A percentile compares a stretch with the other conserved stretches of the same genome.
These are phyloP conservation scores for Cladosporium halotolerans DNA, from an alignment of 2,329 filamentous ascomycete species.

Conservation along the genomic window DNA sequence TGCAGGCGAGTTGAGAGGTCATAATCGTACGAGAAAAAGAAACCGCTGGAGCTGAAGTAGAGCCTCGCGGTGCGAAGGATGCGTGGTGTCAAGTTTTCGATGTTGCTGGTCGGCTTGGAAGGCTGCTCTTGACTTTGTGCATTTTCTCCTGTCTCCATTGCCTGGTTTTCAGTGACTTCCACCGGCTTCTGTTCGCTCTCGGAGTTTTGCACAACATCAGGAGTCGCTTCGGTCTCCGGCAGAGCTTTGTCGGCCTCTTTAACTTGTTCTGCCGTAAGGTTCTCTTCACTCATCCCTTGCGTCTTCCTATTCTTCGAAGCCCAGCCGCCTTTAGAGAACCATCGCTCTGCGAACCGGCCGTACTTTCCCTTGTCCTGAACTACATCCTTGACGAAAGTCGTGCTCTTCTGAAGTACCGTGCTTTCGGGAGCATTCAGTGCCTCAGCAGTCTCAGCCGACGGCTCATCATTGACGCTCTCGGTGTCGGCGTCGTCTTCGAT, in stretches of 20 bases:
- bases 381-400: slow-evolving; percentile 80
- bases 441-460: slow-evolving; percentile 16
- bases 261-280: neutral
- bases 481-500: slow-evolving; percentile 20
- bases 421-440: slow-evolving; percentile 29
- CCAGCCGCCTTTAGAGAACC: slow-evolving; percentile 86
- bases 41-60: slow-evolving; percentile 74
- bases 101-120: slow-evolving; percentile 14
- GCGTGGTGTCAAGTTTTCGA: slow-evolving; percentile 64
- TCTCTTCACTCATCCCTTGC: slow-evolving; percentile 56
- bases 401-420: slow-evolving; percentile 35
- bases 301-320: slow-evolving; percentile 62
- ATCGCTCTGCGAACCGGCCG: slow-evolving; percentile 80
- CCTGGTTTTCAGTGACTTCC: slow-evolving; percentile 1
- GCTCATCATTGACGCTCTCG: slow-evolving; percentile 16
- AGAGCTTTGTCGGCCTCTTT: slow-evolving; percentile 5
- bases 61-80: slow-evolving; percentile 77
- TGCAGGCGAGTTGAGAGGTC: slow-evolving; percentile 69
- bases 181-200: neutral
- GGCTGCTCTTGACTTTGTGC: neutral
- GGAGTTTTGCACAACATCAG: neutral
- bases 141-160: neutral
- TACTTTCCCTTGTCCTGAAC: slow-evolving; percentile 77
- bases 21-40: slow-evolving; percentile 92
- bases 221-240: slow-evolving; percentile 1